These are phyloP conservation scores for Tuber magnatum DNA, from an alignment of 495 filamentous ascomycete genomes.

Conservation along the genomic window DNA sequence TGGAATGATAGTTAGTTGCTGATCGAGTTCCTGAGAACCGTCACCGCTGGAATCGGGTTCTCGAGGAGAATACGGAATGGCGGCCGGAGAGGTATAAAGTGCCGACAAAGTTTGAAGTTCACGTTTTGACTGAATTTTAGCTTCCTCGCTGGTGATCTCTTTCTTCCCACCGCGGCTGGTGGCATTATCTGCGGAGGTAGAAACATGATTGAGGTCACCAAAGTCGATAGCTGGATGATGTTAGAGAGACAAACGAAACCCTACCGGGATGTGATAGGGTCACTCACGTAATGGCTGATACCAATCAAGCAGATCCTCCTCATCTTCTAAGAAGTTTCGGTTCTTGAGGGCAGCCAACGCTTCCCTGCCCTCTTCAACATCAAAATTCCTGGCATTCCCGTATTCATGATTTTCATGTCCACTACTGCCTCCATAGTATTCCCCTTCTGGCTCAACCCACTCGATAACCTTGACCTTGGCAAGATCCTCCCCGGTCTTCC, in stretches of 20 bases:
- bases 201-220: constrained; percentile 27
- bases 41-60: constrained; percentile 33
- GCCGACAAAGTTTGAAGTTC: constrained; percentile 37
- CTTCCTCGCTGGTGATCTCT: constrained; percentile 34
- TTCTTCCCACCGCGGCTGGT: constrained; percentile 37
- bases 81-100: constrained; percentile 34
- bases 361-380: constrained; percentile 40
- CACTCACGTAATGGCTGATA: constrained; percentile 37
- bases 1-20: constrained; percentile 34
- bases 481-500: constrained; percentile 40
- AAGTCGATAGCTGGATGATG: constrained; percentile 36
- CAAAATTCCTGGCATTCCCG: constrained; percentile 38
- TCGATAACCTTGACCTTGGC: constrained; percentile 40
- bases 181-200: constrained; percentile 27
- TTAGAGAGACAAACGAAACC: neutral
- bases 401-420: constrained; percentile 38
- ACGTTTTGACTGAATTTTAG: constrained; percentile 37
- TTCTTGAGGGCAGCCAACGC: constrained; percentile 41
- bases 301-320: constrained; percentile 41
- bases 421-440: constrained; percentile 41
- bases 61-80: constrained; percentile 38
- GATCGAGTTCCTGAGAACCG: constrained; percentile 15
- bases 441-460: constrained; percentile 40
- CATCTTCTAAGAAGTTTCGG: constrained; percentile 40
- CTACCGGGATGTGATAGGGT: neutral